Conservation (phyloP, 768 basidiomycete genomes). For the Lactifluus echinatus region DNA sequence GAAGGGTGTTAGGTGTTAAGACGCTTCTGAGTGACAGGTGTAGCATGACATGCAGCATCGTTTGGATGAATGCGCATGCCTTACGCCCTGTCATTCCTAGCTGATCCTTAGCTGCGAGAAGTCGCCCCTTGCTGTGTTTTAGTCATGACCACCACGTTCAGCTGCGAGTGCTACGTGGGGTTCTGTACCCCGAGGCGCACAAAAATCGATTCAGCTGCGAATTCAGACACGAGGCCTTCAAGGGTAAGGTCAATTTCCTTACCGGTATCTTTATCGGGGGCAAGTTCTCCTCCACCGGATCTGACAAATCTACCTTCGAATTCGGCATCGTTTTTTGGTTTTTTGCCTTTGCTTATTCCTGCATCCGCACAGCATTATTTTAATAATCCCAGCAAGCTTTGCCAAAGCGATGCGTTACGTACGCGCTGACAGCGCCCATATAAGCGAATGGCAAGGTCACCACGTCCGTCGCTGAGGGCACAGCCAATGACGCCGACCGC, state of each 20-base stretch:
- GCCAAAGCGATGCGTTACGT: not conserved
- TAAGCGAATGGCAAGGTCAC: conserved; percentile 49
- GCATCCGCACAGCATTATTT: conserved; percentile 40
- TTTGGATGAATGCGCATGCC: not conserved
- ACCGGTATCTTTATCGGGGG: conserved; percentile 70
- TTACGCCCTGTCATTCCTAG: not conserved
- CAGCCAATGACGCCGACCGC: conserved; percentile 60
- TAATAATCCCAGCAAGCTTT: conserved; percentile 42
- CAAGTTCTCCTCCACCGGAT: conserved; percentile 53
- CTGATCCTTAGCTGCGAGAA: conserved; percentile 56
- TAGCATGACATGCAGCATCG: too few relatives aligned
- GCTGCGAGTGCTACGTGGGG: too few relatives aligned
- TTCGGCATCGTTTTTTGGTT: conserved; percentile 27
- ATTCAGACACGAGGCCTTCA: conserved; percentile 50
- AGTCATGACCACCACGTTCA: conserved; percentile 30
- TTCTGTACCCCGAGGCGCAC: too few relatives aligned
- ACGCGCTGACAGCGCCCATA: not conserved
- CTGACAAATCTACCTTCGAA: conserved; percentile 59
- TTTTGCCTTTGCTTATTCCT: not conserved
- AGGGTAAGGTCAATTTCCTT: conserved; percentile 45
- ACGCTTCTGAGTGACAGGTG: too few relatives aligned
- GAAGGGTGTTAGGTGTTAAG: too few relatives aligned
- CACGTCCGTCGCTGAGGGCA: conserved; percentile 49
- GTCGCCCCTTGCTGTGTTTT: not conserved
- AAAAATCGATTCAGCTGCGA: too few relatives aligned